Conservation (phyloP, 768 basidiomycete genomes). For the Grammothele lineata region DNA sequence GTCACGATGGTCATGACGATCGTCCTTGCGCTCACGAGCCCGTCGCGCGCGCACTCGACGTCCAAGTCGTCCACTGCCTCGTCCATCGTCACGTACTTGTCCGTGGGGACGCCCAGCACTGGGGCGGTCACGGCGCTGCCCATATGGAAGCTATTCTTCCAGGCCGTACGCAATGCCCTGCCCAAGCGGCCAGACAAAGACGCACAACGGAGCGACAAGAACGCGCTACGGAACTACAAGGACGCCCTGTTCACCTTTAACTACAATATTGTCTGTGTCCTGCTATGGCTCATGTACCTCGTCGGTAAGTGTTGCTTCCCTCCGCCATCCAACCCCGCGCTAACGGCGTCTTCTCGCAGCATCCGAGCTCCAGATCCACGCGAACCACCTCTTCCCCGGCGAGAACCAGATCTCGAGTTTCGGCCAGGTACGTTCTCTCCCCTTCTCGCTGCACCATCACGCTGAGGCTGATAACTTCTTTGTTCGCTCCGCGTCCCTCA, state of each 20-base stretch:
- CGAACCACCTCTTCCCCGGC: slow-evolving; percentile 20
- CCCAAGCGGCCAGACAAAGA: slow-evolving; percentile 7
- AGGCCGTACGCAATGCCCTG: background rate
- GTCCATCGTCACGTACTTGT: slow-evolving; percentile 1
- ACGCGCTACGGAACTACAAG: no score
- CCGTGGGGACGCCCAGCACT: background rate
- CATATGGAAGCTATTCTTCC: no score
- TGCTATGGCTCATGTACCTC: slow-evolving; percentile 20
- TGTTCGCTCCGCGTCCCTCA: background rate
- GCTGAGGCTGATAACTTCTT: background rate
- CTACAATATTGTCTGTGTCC: slow-evolving; percentile 12
- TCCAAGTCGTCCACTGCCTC: slow-evolving; percentile 5
- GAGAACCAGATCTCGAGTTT: slow-evolving; percentile 23
- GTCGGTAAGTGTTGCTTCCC: slow-evolving; percentile 10
- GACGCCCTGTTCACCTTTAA: slow-evolving; percentile 10
- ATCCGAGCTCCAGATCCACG: slow-evolving; percentile 18
- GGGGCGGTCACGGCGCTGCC: no score
- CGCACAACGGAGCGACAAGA: no score
- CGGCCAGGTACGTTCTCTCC: slow-evolving; percentile 18
- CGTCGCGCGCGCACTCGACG: slow-evolving; percentile 3
- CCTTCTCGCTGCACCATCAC: no score
- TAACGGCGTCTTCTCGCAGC: slow-evolving; percentile 8
- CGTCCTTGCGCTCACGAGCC: slow-evolving; percentile 19
- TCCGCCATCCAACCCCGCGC: background rate
- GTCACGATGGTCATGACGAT: slow-evolving; percentile 19